A percentile compares a stretch with the other conserved stretches of the same genome.
phyloP scores from a whole-genome alignment of 2,329 filamentous ascomycete genomes.

The Hansfordia pulvinata region DNA sequence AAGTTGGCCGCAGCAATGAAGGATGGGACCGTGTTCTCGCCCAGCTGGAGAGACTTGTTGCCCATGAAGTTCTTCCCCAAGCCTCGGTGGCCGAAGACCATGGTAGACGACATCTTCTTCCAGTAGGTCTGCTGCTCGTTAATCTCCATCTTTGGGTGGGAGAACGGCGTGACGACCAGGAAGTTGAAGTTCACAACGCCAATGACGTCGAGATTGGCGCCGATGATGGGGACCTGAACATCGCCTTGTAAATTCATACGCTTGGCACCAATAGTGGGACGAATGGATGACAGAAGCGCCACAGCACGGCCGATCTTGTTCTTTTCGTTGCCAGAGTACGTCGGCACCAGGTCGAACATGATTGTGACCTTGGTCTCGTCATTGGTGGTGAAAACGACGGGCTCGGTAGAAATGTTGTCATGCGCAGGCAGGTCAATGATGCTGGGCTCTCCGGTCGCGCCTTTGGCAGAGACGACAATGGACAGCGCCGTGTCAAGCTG shows the following conservation, averaged over 20 bases:
- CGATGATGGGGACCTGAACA: conserved; percentile 81
- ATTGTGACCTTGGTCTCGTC: conserved; percentile 76
- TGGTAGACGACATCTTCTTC: conserved; percentile 82
- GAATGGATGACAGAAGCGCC: conserved; percentile 75
- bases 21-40: conserved; percentile 89
- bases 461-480: conserved; percentile 74
- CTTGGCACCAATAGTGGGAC: conserved; percentile 68
- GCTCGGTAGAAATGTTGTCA: conserved; percentile 86
- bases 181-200: conserved; percentile 97
- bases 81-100: conserved; percentile 61
- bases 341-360: conserved; percentile 89
- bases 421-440: conserved; percentile 88
- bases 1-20: conserved; percentile 94
- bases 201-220: conserved; percentile 75
- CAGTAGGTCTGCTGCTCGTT: conserved; percentile 89
- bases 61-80: conserved; percentile 81
- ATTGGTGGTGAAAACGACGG: conserved; percentile 73
- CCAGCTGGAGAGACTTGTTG: conserved; percentile 79
- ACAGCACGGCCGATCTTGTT: conserved; percentile 82
- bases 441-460: conserved; percentile 74
- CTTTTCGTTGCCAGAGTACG: conserved; percentile 81
- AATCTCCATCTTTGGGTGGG: conserved; percentile 85
- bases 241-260: conserved; percentile 90
- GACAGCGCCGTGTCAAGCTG: conserved; percentile 91
- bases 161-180: conserved; percentile 84